These are phyloP conservation scores for Bipolaris gigantea DNA, from an alignment of 2,329 filamentous ascomycete species.

Conservation along the genomic window DNA sequence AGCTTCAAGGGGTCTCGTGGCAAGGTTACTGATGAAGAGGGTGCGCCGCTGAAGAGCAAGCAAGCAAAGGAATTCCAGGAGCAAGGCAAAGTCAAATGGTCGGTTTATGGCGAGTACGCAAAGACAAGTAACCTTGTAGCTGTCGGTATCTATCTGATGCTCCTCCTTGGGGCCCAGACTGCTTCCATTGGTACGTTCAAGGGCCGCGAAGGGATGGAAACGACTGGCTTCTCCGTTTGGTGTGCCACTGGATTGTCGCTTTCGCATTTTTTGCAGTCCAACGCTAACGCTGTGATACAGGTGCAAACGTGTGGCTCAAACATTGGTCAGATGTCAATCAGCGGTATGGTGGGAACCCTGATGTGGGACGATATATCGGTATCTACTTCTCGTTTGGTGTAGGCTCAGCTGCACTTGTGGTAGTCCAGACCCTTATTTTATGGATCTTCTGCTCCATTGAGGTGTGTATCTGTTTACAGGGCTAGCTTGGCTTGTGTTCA, in stretches of 20 bases:
- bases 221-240: background rate
- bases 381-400: slow-evolving; percentile 95
- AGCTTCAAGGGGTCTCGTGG: slow-evolving; percentile 86
- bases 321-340: slow-evolving; percentile 84
- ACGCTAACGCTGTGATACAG: slow-evolving; percentile 48
- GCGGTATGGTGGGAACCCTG: slow-evolving; percentile 65
- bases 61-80: slow-evolving; percentile 87
- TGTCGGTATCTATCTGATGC: slow-evolving; percentile 75
- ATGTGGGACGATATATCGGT: slow-evolving; percentile 88
- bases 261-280: slow-evolving; percentile 15
- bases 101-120: slow-evolving; percentile 91
- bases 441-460: slow-evolving; percentile 99
- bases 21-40: slow-evolving; percentile 82
- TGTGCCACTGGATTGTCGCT: slow-evolving; percentile 23
- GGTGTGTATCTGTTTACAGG: slow-evolving; percentile 54
- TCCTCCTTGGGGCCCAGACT: slow-evolving; percentile 78
- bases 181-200: slow-evolving; percentile 69
- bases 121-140: slow-evolving; percentile 89
- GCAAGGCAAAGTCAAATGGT: slow-evolving; percentile 98
- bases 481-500: slow-evolving; percentile 9
- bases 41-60: slow-evolving; percentile 72
- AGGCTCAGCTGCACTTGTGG: slow-evolving; percentile 79
- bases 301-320: slow-evolving; percentile 90
- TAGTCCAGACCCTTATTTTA: slow-evolving; percentile 88
- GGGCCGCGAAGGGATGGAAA: background rate